phyloP scores from a whole-genome alignment of 2,329 filamentous ascomycete genomes.

The Neofusicoccum umdonicola region DNA sequence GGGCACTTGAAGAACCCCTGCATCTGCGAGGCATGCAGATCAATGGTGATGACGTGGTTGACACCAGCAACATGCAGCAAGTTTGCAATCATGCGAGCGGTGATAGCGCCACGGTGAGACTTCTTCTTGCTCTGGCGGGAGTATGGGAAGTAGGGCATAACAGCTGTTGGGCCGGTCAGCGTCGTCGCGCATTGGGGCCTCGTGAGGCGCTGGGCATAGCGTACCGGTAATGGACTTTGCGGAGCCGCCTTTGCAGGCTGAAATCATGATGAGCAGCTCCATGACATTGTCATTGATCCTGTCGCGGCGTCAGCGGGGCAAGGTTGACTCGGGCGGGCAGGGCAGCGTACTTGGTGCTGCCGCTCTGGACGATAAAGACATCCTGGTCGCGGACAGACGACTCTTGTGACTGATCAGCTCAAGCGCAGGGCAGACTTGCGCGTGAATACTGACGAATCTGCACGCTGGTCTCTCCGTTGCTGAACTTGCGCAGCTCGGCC shows the following conservation, averaged over 20 bases:
- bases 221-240: constrained; percentile 94
- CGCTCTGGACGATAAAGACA: constrained; percentile 98
- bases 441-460: constrained; percentile 54
- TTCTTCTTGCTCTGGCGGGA: constrained; percentile 99
- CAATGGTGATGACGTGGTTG: constrained; percentile 95
- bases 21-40: constrained; percentile 92
- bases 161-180: constrained; percentile 54
- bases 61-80: constrained; percentile 90
- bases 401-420: constrained; percentile 32
- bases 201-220: constrained; percentile 29
- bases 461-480: constrained; percentile 69
- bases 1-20: constrained; percentile 98
- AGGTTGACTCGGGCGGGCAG: constrained; percentile 2
- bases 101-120: constrained; percentile 92
- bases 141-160: constrained; percentile 96
- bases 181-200: neutral
- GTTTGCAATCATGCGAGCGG: constrained; percentile 95
- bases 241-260: constrained; percentile 95
- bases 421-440: constrained; percentile 2
- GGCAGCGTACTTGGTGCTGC: constrained; percentile 66
- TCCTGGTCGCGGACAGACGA: constrained; percentile 89
- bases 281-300: constrained; percentile 97
- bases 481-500: constrained; percentile 64
- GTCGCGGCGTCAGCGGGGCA: constrained; percentile 23
- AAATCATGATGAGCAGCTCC: constrained; percentile 99